These are phyloP conservation scores for Trypanosoma melophagium DNA, from an alignment of 208 protist species.

Conservation along the genomic window DNA sequence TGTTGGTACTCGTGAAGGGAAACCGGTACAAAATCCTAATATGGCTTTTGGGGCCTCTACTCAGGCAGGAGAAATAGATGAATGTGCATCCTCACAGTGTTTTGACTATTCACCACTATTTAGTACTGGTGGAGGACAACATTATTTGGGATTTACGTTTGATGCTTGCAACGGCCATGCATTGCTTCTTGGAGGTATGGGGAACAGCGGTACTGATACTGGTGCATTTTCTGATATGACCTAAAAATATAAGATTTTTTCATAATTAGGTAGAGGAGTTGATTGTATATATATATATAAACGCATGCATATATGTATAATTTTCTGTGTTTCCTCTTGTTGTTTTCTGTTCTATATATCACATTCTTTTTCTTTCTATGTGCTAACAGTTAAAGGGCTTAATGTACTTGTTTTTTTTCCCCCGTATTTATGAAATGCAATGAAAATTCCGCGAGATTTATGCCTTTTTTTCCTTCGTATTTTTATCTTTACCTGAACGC, in stretches of 20 bases:
- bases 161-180: conserved; percentile 6
- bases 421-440: neutral
- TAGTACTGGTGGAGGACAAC: conserved; percentile 15
- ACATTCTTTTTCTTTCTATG: neutral
- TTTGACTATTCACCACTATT: neutral
- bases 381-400: neutral
- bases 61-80: neutral
- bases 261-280: neutral
- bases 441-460: neutral
- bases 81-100: neutral
- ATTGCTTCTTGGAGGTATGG: conserved; percentile 10
- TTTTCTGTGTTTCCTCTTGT: neutral
- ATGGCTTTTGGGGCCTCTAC: no score
- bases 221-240: neutral
- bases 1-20: no score
- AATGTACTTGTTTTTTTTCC: neutral
- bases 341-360: neutral
- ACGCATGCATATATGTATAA: neutral
- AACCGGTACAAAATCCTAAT: no score
- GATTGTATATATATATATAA: neutral
- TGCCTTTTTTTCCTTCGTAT: neutral
- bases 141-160: conserved; percentile 32
- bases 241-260: neutral
- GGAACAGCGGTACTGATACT: neutral
- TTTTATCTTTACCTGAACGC: no score